Evolutionary conservation across 805 yeast species (phyloP).

Genomic region (Spathaspora girioi): DNA sequence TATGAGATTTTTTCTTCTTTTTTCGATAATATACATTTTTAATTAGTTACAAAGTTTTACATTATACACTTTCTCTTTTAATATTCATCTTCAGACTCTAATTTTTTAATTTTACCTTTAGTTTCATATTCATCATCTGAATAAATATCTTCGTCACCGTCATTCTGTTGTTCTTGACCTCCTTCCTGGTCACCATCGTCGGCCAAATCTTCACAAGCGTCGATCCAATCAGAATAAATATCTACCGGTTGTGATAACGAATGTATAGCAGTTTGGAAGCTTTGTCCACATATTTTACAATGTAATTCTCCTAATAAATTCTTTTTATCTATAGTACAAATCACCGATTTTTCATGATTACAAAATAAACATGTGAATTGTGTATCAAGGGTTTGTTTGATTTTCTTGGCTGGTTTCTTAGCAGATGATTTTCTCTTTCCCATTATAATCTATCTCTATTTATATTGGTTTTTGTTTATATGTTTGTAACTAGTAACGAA

Average conservation of each 20-base stretch:
- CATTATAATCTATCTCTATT: constrained; percentile 25
- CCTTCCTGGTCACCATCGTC: constrained; percentile 38
- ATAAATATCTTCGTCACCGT: constrained; percentile 23
- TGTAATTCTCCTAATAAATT: constrained; percentile 76
- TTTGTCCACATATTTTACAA: constrained; percentile 93
- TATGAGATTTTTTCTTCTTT: neutral
- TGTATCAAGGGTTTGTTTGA: constrained; percentile 75
- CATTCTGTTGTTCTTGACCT: constrained; percentile 14
- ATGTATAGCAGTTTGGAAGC: constrained; percentile 84
- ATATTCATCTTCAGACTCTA: constrained; percentile 14
- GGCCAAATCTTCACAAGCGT: constrained; percentile 88
- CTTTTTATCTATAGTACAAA: constrained; percentile 84
- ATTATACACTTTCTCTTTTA: neutral
- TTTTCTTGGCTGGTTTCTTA: constrained; percentile 66
- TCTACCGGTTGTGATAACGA: constrained; percentile 87
- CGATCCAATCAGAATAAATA: constrained; percentile 96
- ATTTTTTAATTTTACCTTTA: neutral
- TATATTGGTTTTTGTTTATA: neutral
- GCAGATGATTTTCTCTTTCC: constrained; percentile 83
- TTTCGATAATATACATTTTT: neutral
- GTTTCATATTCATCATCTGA: constrained; percentile 23
- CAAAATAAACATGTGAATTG: constrained; percentile 90
- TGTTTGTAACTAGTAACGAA: neutral
- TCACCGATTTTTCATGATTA: constrained; percentile 90
- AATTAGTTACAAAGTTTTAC: neutral